These are phyloP conservation scores for Pseudocercospora macadamiae DNA, from an alignment of 2,329 filamentous ascomycete species.

Conservation along the genomic window DNA sequence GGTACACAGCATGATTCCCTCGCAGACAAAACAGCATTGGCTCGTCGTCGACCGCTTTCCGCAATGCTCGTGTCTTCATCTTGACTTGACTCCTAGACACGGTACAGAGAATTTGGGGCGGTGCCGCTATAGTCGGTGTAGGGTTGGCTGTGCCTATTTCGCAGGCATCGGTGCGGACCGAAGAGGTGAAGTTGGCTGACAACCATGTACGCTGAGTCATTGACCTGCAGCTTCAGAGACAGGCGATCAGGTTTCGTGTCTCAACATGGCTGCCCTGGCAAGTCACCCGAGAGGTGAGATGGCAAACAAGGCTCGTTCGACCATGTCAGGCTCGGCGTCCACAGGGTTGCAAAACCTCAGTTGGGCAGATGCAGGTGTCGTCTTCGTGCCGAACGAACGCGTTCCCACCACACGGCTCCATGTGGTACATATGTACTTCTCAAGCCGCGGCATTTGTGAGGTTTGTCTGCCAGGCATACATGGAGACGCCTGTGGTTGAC, in stretches of 20 bases:
- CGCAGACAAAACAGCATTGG: too few species aligned
- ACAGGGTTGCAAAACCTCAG: neutral
- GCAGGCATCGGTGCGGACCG: constrained; percentile 5
- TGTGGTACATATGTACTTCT: too few species aligned
- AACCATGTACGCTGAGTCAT: constrained; percentile 3
- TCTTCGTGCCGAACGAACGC: too few species aligned
- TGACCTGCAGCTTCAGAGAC: neutral
- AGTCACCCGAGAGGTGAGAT: neutral
- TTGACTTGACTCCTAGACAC: too few species aligned
- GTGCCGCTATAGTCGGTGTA: constrained; percentile 6
- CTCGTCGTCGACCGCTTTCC: too few species aligned
- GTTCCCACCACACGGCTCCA: too few species aligned
- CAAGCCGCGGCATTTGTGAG: too few species aligned
- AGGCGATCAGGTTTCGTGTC: neutral
- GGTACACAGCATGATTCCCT: too few species aligned
- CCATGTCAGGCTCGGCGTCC: neutral
- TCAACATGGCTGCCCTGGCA: constrained; percentile 1
- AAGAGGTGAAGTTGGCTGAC: neutral
- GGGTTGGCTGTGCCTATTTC: neutral
- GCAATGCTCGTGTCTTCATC: too few species aligned
- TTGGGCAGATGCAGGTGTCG: too few species aligned
- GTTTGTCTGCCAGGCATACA: too few species aligned
- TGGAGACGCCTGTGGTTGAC: too few species aligned
- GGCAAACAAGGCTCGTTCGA: neutral
- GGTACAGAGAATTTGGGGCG: neutral